A percentile compares a stretch with the other conserved stretches of the same genome.
Evolutionary conservation across 768 basidiomycete genomes (phyloP).

Genomic region (Leccinum broughii): DNA sequence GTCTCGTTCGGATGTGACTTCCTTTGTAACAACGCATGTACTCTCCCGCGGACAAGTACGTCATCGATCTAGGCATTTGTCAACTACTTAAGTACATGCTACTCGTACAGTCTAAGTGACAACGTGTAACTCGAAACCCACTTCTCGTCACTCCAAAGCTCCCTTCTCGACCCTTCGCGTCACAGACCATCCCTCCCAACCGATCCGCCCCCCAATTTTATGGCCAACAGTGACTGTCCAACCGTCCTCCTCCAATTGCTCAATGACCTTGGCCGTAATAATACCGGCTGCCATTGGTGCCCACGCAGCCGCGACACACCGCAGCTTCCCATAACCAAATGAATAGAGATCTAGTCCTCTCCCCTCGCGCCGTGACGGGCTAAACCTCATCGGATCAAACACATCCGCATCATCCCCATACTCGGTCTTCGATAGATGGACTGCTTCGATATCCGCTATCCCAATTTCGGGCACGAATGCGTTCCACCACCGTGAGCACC

Average conservation of each 20-base stretch:
- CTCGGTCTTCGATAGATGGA: slow-evolving; percentile 18
- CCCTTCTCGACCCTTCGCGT: slow-evolving; percentile 25
- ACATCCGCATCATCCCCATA: slow-evolving; percentile 35
- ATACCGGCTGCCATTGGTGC: slow-evolving; percentile 57
- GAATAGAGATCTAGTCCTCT: slow-evolving; percentile 32
- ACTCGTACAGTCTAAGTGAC: neutral
- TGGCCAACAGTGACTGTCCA: slow-evolving; percentile 18
- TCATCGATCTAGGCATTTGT: neutral
- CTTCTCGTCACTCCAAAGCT: neutral
- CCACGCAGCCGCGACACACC: slow-evolving; percentile 48
- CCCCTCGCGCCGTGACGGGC: slow-evolving; percentile 28
- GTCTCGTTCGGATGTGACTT: too few species aligned
- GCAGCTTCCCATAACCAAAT: slow-evolving; percentile 46
- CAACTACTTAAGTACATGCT: neutral
- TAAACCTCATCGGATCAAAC: slow-evolving; percentile 47
- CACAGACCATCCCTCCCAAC: slow-evolving; percentile 45
- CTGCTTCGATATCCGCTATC: slow-evolving; percentile 24
- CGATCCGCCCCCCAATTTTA: slow-evolving; percentile 43
- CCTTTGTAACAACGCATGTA: too few species aligned
- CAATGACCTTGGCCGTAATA: slow-evolving; percentile 44
- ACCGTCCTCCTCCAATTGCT: slow-evolving; percentile 27
- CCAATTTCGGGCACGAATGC: slow-evolving; percentile 15
- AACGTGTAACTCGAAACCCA: neutral
- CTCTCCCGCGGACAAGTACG: neutral
- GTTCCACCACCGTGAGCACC: slow-evolving; percentile 14